Percentiles rank a stretch among this genome's conserved stretches.
phyloP scores from a whole-genome alignment of 345 rosid genomes.

The Bruguiera parviflora region DNA sequence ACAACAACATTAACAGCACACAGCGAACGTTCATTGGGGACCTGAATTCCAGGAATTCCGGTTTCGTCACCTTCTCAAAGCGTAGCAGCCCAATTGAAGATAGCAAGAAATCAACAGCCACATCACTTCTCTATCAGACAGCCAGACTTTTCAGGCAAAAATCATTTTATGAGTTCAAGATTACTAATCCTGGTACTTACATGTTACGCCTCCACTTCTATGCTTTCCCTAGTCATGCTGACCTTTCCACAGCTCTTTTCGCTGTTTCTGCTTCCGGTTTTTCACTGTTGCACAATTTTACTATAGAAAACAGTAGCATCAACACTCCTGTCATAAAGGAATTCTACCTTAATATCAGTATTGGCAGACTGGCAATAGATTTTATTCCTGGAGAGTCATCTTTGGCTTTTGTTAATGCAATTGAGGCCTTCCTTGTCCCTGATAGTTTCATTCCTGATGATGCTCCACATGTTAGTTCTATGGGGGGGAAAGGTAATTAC shows the following conservation, averaged over 20 bases:
- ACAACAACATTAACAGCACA: neutral
- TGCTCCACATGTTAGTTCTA: conserved; percentile 1
- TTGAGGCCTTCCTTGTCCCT: conserved; percentile 50
- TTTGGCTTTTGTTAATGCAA: conserved; percentile 59
- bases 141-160: conserved; percentile 15
- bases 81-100: conserved; percentile 14
- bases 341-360: conserved; percentile 2
- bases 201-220: conserved; percentile 23
- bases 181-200: conserved; percentile 6
- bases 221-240: conserved; percentile 2
- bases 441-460: conserved; percentile 20
- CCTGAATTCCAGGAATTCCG: conserved; percentile 2
- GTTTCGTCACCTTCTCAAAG: conserved; percentile 20
- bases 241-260: conserved; percentile 14
- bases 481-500: neutral
- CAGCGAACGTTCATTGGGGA: conserved; percentile 36
- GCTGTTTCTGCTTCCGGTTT: conserved; percentile 13
- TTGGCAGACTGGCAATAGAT: conserved; percentile 12
- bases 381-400: conserved; percentile 41
- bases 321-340: conserved; percentile 4
- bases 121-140: conserved; percentile 18
- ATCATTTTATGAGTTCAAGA: conserved; percentile 13
- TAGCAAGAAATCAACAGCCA: neutral
- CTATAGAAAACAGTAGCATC: neutral
- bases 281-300: conserved; percentile 10